phyloP scores from a whole-genome alignment of 2,329 filamentous ascomycete species.

The Thielaviopsis cerberus region DNA sequence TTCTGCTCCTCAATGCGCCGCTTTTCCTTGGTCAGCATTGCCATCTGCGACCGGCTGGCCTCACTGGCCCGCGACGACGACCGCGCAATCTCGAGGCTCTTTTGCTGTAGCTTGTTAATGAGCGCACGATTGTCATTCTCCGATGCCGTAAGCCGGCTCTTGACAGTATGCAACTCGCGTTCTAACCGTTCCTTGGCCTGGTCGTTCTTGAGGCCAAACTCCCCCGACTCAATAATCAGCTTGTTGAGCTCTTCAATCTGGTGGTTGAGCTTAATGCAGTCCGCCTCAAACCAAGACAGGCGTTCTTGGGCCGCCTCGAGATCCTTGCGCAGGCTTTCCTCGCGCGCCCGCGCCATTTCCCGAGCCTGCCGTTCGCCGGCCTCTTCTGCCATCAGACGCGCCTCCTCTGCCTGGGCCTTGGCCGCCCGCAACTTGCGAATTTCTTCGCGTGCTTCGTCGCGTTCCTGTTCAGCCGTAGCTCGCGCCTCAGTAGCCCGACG shows the following conservation, averaged over 20 bases:
- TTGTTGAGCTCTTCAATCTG: slow-evolving; percentile 76
- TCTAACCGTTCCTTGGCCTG: slow-evolving; percentile 88
- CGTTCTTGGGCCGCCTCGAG: slow-evolving; percentile 62
- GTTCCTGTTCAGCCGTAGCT: slow-evolving; percentile 62
- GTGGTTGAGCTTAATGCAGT: slow-evolving; percentile 55
- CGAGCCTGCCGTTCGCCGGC: slow-evolving; percentile 65
- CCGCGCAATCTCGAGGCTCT: slow-evolving; percentile 85
- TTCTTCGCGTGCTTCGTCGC: slow-evolving; percentile 75
- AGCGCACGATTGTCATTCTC: slow-evolving; percentile 91
- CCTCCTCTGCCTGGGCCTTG: slow-evolving; percentile 71
- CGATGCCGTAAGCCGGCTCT: slow-evolving; percentile 72
- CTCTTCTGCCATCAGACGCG: slow-evolving; percentile 63
- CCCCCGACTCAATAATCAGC: slow-evolving; percentile 72
- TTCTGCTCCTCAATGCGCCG: slow-evolving; percentile 65
- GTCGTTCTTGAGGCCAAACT: slow-evolving; percentile 76
- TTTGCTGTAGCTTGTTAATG: slow-evolving; percentile 94
- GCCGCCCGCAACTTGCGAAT: slow-evolving; percentile 66
- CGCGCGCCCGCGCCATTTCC: slow-evolving; percentile 59
- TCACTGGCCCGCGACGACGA: slow-evolving; percentile 75
- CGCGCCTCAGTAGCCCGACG: slow-evolving; percentile 70
- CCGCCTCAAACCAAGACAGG: slow-evolving; percentile 59
- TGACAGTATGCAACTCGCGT: slow-evolving; percentile 75
- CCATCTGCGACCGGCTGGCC: slow-evolving; percentile 57
- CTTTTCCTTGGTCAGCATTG: slow-evolving; percentile 67
- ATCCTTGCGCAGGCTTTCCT: slow-evolving; percentile 58